phyloP scores from a whole-genome alignment of 1,284 basidiomycete species.

The Rhodotorula sp. region DNA sequence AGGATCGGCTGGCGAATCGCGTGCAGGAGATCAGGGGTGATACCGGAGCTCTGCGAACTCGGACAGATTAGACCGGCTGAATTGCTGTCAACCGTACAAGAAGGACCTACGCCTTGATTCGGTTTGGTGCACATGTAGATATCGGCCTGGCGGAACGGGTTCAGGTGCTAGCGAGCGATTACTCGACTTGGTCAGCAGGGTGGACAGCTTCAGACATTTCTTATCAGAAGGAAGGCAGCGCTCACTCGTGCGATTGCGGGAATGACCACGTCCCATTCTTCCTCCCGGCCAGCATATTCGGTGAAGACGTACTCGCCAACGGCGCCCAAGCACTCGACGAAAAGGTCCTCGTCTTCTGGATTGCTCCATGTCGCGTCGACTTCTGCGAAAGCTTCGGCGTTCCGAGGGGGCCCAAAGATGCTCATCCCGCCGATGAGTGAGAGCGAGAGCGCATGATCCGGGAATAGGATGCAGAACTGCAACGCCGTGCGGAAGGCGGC shows the following conservation, averaged over 20 bases:
- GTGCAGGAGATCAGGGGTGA: conserved; percentile 13
- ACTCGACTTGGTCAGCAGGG: too few relatives aligned
- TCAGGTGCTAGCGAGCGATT: neutral
- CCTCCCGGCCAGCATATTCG: neutral
- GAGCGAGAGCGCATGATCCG: conserved; percentile 27
- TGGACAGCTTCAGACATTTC: too few relatives aligned
- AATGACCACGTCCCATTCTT: conserved; percentile 12
- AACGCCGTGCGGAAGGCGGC: conserved; percentile 21
- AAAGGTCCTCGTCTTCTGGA: conserved; percentile 5
- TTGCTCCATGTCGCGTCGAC: conserved; percentile 12
- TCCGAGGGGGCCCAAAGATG: conserved; percentile 22
- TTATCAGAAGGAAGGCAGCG: neutral
- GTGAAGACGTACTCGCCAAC: conserved; percentile 19
- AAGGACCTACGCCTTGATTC: conserved; percentile 9
- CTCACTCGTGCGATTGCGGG: conserved; percentile 8
- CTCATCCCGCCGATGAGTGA: conserved; percentile 24
- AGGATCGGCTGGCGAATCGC: conserved; percentile 16
- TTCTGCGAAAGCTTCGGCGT: conserved; percentile 20
- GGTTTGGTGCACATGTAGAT: conserved; percentile 18
- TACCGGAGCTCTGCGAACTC: conserved; percentile 1
- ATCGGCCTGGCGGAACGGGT: conserved; percentile 7
- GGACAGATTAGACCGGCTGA: neutral
- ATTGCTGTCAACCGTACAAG: neutral
- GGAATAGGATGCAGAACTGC: conserved; percentile 30
- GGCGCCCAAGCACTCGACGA: conserved; percentile 11